Base-by-base conservation (phyloP, 2,329 filamentous ascomycete species). In the Nemania abortiva region DNA sequence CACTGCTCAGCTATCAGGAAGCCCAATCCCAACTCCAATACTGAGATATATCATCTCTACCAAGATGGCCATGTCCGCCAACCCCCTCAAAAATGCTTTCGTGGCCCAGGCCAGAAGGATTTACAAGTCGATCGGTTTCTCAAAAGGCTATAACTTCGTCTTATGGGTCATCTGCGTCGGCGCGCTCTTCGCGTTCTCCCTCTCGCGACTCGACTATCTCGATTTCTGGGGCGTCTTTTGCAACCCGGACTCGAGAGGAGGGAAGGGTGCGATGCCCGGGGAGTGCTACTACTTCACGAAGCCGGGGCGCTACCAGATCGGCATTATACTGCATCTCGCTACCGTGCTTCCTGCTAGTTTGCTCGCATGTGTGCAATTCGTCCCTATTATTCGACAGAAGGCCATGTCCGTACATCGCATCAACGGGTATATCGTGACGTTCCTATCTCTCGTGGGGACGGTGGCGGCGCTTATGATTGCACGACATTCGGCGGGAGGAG, bases 331-430 rank as follows among this genome's bases (percentile, higher is more conserved):
- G 11, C 85, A 88, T 67, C 76, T 87, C 2, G 79, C 74, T 3
- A 73, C 77, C 13, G 80, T 86, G n/a, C 74, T 88, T 2, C 85
- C 85, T 0, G 84, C 81, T 1, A 77, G 77, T 6, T 69, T 86
- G 1, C 79, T 87, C 3, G 81, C 79, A 6, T 78, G 81, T 59
- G 76, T 85, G 24, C 86, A 87, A 77, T 87, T 88, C 71, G 74
- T 86, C 1, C 86, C 86, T 0, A 70, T 75, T 3, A 77, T 86
- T 34, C 80, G 84, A 1, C 82, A 87, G 71, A 85, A 82, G 71
- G 74, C 79, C 60, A 78, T 88, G 1, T 67, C 87, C 1, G 76
- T 90, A 24, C 90, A 92, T 74, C 85, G 89, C 0, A 82, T 91
- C 64, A 88, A 85, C 61, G 90, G 90, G 1, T 90, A 90, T 69